A percentile compares a stretch with the other conserved stretches of the same genome.
Evolutionary conservation across 805 yeast genomes (phyloP).

Genomic region (Maudiozyma barnettii): DNA sequence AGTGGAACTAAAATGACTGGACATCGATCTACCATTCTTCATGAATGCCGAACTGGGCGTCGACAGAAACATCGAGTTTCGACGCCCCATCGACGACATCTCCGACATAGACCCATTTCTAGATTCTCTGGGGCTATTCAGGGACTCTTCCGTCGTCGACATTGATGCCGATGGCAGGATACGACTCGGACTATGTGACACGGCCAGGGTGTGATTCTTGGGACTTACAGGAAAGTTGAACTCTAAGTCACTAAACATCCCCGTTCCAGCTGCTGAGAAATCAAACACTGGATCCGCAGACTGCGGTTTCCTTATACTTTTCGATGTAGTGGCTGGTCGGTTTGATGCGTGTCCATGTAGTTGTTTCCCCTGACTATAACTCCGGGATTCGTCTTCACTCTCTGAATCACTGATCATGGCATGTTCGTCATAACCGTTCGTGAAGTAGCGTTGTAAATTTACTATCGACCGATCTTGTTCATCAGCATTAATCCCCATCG

Average conservation of each 20-base stretch:
- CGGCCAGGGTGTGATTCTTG: neutral
- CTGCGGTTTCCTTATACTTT: no score
- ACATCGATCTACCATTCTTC: constrained; percentile 3
- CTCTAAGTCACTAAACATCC: constrained; percentile 9
- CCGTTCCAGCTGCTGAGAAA: constrained; percentile 6
- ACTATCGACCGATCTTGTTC: neutral
- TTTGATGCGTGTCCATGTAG: neutral
- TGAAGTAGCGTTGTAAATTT: neutral
- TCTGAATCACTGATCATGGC: constrained; percentile 1
- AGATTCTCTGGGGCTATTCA: neutral
- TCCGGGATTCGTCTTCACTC: neutral
- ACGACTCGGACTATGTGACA: neutral
- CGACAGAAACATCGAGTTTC: neutral
- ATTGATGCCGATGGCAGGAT: neutral
- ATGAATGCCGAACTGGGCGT: neutral
- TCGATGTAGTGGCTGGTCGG: no score
- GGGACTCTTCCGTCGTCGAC: neutral
- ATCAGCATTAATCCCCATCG: no score
- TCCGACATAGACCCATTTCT: neutral
- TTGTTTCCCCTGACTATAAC: neutral
- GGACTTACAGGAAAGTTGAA: constrained; percentile 1
- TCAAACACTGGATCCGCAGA: neutral
- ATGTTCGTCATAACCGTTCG: neutral
- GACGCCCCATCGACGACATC: neutral
- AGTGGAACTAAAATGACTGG: neutral